These are phyloP conservation scores for Gossypium raimondii DNA, from an alignment of 345 rosid species.

Conservation along the genomic window DNA sequence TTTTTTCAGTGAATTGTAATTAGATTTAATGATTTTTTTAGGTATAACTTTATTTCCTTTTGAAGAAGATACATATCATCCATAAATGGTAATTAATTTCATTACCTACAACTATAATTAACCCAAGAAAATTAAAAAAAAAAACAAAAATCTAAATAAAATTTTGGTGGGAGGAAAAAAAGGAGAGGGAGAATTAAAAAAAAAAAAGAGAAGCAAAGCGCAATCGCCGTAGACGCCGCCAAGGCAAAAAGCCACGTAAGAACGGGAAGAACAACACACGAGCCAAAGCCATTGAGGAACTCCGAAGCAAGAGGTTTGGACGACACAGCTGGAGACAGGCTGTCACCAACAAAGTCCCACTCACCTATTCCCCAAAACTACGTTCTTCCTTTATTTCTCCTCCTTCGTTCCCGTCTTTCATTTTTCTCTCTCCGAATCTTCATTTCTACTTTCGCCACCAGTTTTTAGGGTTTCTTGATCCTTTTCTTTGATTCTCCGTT, in stretches of 20 bases:
- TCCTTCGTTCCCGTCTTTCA: conserved; percentile 8
- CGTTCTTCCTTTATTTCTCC: conserved; percentile 9
- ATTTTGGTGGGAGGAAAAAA: not conserved
- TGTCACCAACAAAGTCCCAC: conserved; percentile 98
- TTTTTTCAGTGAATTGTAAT: too few species aligned
- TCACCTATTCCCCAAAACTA: conserved; percentile 48
- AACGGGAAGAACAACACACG: not conserved
- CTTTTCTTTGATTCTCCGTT: conserved; percentile 13
- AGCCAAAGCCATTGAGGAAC: conserved; percentile 16
- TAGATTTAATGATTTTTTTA: too few species aligned
- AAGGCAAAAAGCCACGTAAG: conserved; percentile 39
- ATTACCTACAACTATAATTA: not conserved
- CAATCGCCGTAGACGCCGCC: conserved; percentile 30
- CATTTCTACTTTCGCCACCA: not conserved
- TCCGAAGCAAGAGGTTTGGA: conserved; percentile 53
- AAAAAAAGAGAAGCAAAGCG: not conserved
- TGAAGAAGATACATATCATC: not conserved
- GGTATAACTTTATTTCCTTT: not conserved
- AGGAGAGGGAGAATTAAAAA: not conserved
- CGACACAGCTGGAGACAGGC: conserved; percentile 96
- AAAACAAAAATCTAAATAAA: too few species aligned
- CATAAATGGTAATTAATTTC: not conserved
- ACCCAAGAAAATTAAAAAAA: too few species aligned
- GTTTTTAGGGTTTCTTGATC: conserved; percentile 42
- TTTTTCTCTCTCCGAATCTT: not conserved